A percentile compares a stretch with the other conserved stretches of the same genome.
These are phyloP conservation scores for Pseudozyma thailandica DNA, from an alignment of 1,284 basidiomycete genomes.

Conservation along the genomic window DNA sequence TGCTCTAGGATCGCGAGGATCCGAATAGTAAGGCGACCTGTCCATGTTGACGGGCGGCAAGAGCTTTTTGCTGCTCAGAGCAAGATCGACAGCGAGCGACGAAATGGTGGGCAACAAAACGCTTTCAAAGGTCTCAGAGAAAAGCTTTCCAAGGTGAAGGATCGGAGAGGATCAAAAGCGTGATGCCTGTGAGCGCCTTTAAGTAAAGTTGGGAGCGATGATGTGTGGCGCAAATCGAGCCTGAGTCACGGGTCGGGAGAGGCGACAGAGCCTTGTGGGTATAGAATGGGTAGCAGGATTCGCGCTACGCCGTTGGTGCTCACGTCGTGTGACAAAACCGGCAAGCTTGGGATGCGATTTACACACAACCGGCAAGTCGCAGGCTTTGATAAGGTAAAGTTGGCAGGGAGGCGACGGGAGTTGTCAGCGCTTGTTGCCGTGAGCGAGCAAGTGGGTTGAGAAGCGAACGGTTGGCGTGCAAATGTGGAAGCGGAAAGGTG, in stretches of 20 bases:
- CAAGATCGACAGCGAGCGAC: constrained; percentile 28
- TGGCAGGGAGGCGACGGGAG: not conserved
- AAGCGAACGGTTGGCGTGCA: not conserved
- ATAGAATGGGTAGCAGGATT: too few species aligned
- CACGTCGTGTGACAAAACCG: constrained; percentile 7
- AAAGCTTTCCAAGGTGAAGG: not conserved
- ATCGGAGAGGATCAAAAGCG: not conserved
- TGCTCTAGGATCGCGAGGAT: constrained; percentile 24
- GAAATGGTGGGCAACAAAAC: constrained; percentile 42
- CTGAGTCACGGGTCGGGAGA: constrained; percentile 2
- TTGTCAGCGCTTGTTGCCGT: not conserved
- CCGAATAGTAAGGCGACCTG: constrained; percentile 29
- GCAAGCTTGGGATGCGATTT: not conserved
- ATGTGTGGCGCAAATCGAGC: not conserved
- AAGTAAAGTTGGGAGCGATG: not conserved
- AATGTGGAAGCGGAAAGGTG: not conserved
- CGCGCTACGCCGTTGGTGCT: too few species aligned
- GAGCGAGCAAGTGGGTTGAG: not conserved
- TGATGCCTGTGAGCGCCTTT: not conserved
- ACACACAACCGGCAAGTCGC: constrained; percentile 6
- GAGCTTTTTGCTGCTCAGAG: constrained; percentile 45
- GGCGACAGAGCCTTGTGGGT: constrained; percentile 5
- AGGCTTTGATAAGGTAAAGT: not conserved
- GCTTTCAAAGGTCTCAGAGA: not conserved
- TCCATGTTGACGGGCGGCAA: constrained; percentile 34